Percentiles rank a stretch among this genome's conserved stretches.
phyloP scores from a whole-genome alignment of 2,329 filamentous ascomycete species.

The Monosporascus sp. region DNA sequence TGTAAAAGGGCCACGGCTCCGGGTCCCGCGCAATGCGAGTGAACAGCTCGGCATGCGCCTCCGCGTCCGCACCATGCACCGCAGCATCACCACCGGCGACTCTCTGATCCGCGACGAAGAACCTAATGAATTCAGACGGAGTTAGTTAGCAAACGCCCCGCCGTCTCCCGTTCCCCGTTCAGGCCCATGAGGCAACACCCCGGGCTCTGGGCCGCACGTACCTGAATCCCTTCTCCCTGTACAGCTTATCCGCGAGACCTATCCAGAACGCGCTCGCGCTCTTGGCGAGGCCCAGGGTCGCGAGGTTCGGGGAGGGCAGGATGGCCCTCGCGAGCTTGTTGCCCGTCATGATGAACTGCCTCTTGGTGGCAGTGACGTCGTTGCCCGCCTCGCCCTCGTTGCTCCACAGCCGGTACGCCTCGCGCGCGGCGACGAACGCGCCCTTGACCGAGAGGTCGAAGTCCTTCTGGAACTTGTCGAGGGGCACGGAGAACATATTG shows the following conservation, averaged over 20 bases:
- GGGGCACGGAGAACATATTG: constrained; percentile 1
- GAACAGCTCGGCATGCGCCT: constrained; percentile 2
- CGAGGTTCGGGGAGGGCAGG: background rate
- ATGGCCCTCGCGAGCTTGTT: background rate
- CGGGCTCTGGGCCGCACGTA: background rate
- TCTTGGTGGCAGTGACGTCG: background rate
- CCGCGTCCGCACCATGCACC: background rate
- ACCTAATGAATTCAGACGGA: background rate
- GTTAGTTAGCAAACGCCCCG: background rate
- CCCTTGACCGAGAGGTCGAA: background rate
- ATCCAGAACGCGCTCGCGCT: constrained; percentile 1
- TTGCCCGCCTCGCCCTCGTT: background rate
- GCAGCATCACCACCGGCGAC: background rate
- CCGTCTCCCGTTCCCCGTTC: background rate
- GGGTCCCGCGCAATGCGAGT: background rate
- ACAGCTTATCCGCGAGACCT: constrained; percentile 1
- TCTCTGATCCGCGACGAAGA: constrained; percentile 1
- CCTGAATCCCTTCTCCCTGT: constrained; percentile 1
- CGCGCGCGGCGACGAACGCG: background rate
- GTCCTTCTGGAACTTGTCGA: background rate
- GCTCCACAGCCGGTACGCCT: constrained; percentile 1
- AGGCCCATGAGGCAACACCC: too few species aligned
- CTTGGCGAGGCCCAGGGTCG: background rate
- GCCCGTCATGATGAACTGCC: constrained; percentile 1
- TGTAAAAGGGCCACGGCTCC: background rate